Evolutionary conservation across 208 protist genomes (phyloP), one percentile per base, ranked within the genome.

Genomic region (Acanthamoeba sp.): DNA sequence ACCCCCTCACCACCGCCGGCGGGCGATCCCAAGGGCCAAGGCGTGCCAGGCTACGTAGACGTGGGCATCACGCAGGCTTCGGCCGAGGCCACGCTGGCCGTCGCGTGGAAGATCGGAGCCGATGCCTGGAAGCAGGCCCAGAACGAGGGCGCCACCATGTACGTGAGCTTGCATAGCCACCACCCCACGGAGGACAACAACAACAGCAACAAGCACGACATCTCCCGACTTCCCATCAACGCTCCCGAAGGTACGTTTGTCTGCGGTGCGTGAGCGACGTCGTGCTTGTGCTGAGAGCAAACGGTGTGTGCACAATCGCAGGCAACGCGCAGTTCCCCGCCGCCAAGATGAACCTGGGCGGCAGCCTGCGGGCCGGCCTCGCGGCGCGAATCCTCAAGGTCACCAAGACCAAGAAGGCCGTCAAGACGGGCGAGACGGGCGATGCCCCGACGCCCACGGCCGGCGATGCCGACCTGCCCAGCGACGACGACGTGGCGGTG

Each of bases 11-110:
- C 64, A 10, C 20, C 64, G 0, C 64, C 64, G 10, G 0, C 64
- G 32, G 64, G 27, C 29, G n/a, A 73, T 7, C 6, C 6, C 27
- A 32, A 73, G 14, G 10, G 64, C 20, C 45, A 14, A 6, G 64
- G 64, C 64, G 64, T 73, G 14, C 64, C 64, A 7, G 64, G 64
- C 64, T 73, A 73, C 64, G 64, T 73, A 6, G 64, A 73, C 64
- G 64, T 73, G 34, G 64, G 64, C 34, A 32, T 73, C 64, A 40
- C 64, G 64, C n/a, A 32, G n/a, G 34, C 64, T 7, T 40, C 64
- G n/a, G 64, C 32, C 14, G 22, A 73, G n/a, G 64, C 34, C 64
- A 73, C 64, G 10, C 64, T 73, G 32, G 27, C 32, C 64, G 64
- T 73, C 14, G 64, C 34, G 29, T 73, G 64, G 64, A 73, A 73